Percentiles rank a stretch among this genome's conserved stretches.
Conservation (phyloP, 2,329 filamentous ascomycete species). For the Phoma sp. region DNA sequence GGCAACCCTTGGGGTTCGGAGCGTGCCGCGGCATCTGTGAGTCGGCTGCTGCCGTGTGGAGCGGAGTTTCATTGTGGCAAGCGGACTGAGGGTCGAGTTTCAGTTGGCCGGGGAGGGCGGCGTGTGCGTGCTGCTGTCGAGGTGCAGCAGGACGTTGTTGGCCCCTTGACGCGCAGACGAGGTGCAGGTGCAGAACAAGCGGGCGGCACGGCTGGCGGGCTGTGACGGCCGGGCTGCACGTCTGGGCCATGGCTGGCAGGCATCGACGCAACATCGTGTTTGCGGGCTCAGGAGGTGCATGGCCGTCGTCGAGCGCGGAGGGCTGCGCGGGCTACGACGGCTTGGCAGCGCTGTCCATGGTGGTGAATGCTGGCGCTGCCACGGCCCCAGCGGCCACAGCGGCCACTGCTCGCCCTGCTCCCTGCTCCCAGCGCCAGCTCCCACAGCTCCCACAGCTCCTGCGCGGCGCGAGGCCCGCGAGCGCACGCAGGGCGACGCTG, state of each 20-base stretch:
- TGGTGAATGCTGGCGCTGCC: too few species aligned
- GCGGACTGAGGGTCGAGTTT: slow-evolving; percentile 11
- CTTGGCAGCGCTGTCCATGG: too few species aligned
- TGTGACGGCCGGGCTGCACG: neutral
- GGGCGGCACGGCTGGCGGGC: neutral
- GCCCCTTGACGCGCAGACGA: slow-evolving; percentile 3
- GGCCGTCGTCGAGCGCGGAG: neutral
- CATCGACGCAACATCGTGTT: neutral
- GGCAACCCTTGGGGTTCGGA: neutral
- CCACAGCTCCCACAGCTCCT: neutral
- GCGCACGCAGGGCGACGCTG: neutral
- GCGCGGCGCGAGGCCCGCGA: too few species aligned
- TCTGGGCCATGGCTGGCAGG: too few species aligned
- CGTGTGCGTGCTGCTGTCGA: slow-evolving; percentile 6
- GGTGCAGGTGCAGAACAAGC: slow-evolving; percentile 4
- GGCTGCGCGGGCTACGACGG: too few species aligned
- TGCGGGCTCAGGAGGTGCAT: neutral
- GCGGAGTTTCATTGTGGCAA: slow-evolving; percentile 1
- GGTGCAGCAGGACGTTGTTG: slow-evolving; percentile 8
- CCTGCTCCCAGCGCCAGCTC: too few species aligned
- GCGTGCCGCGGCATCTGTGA: slow-evolving; percentile 5
- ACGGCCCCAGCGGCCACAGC: too few species aligned
- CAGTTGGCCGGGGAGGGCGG: neutral
- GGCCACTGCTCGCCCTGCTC: too few species aligned
- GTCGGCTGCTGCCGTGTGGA: slow-evolving; percentile 13